Percentiles rank a stretch among this genome's conserved stretches.
These are phyloP conservation scores for Hericium alpestre DNA, from an alignment of 768 basidiomycete species.

Conservation along the genomic window DNA sequence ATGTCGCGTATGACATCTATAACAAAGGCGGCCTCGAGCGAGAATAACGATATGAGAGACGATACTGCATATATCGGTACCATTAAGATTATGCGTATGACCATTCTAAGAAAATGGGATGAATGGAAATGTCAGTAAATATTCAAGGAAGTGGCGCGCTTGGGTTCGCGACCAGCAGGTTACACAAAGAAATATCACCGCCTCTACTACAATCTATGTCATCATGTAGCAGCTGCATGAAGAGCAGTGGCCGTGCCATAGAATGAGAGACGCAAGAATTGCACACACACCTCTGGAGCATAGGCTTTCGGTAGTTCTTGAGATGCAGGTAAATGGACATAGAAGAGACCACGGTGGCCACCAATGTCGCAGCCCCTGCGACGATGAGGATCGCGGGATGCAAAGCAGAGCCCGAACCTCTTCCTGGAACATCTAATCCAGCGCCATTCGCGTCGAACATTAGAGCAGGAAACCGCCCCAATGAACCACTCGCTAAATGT, in stretches of 20 bases:
- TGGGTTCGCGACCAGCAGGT: neutral
- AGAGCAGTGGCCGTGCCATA: too few relatives aligned
- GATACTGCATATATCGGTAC: conserved; percentile 87
- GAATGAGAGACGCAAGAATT: neutral
- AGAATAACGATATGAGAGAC: conserved; percentile 87
- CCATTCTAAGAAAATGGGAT: conserved; percentile 47
- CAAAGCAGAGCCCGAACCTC: conserved; percentile 47
- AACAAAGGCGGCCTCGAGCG: conserved; percentile 89
- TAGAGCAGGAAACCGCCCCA: too few relatives aligned
- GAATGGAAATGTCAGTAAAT: neutral
- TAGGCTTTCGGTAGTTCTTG: conserved; percentile 77
- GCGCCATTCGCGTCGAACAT: too few relatives aligned
- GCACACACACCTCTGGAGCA: conserved; percentile 56
- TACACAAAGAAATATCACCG: neutral
- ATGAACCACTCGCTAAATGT: too few relatives aligned
- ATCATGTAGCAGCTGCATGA: too few relatives aligned
- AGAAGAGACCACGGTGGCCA: conserved; percentile 65
- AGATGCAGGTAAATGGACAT: conserved; percentile 73
- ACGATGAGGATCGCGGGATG: conserved; percentile 42
- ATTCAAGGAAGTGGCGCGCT: too few relatives aligned
- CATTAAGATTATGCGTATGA: conserved; percentile 94
- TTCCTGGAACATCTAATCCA: neutral
- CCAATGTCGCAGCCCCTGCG: conserved; percentile 51
- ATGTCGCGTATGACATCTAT: conserved; percentile 92
- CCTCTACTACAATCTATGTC: neutral